Evolutionary conservation across 2,329 filamentous ascomycete genomes (phyloP).

Genomic region (Penicillium occitanis): DNA sequence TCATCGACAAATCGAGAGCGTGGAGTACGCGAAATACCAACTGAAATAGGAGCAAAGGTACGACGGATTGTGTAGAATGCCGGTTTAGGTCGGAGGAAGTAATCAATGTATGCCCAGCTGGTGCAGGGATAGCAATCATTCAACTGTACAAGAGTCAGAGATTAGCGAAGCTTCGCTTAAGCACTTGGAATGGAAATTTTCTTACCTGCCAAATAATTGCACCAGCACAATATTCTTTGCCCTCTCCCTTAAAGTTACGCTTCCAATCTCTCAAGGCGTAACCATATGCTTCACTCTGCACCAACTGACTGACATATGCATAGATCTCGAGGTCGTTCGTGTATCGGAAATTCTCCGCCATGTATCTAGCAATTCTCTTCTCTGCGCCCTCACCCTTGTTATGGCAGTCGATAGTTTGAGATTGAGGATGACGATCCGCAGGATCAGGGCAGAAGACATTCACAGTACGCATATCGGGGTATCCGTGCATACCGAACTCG

Average conservation of each 20-base stretch:
- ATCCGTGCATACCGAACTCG: constrained; percentile 86
- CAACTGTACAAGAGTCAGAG: too few relatives aligned
- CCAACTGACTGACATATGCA: constrained; percentile 61
- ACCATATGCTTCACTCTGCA: constrained; percentile 55
- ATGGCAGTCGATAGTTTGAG: constrained; percentile 80
- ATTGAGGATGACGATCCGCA: constrained; percentile 73
- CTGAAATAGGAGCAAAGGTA: background rate
- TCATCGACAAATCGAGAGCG: background rate
- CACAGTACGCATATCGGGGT: constrained; percentile 65
- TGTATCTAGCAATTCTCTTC: constrained; percentile 73
- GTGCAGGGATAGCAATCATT: too few relatives aligned
- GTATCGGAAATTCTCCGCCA: constrained; percentile 16
- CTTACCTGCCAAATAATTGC: constrained; percentile 42
- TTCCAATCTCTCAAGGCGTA: constrained; percentile 53
- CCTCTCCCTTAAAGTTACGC: constrained; percentile 31
- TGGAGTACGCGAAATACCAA: background rate
- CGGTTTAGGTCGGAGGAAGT: too few relatives aligned
- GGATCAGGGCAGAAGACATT: constrained; percentile 41
- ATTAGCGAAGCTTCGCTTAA: background rate
- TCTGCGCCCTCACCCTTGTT: constrained; percentile 86
- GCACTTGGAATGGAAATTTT: constrained; percentile 53
- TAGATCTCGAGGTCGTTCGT: constrained; percentile 52
- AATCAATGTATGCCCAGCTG: too few relatives aligned
- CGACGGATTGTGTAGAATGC: background rate
- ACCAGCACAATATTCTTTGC: constrained; percentile 44